Evolutionary conservation across 768 basidiomycete species (phyloP).

Genomic region (Scleroderma citrinum): DNA sequence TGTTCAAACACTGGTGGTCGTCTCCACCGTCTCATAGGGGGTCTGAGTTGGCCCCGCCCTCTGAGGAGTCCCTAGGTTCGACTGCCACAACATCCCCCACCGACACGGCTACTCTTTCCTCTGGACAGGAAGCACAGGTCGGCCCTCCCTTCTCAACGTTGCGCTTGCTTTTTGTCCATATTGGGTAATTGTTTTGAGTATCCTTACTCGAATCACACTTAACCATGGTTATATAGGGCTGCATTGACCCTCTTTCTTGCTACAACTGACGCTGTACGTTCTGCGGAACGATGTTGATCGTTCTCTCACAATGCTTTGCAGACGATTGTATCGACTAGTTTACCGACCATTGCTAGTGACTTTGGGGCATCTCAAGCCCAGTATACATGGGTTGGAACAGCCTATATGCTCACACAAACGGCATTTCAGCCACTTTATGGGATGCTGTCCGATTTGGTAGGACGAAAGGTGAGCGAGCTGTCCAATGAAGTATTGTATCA

Average conservation of each 20-base stretch:
- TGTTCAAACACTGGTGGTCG: constrained; percentile 5
- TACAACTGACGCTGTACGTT: constrained; percentile 75
- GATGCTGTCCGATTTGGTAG: constrained; percentile 70
- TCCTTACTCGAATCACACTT: constrained; percentile 8
- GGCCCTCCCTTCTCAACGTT: constrained; percentile 40
- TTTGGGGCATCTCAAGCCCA: constrained; percentile 61
- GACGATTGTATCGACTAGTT: constrained; percentile 75
- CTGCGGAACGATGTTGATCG: background rate
- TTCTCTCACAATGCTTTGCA: constrained; percentile 16
- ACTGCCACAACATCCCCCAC: constrained; percentile 3
- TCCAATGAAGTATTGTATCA: constrained; percentile 1
- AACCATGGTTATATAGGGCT: constrained; percentile 40
- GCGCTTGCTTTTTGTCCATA: constrained; percentile 57
- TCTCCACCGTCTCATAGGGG: background rate
- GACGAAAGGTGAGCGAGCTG: constrained; percentile 56
- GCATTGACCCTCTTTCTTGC: constrained; percentile 79
- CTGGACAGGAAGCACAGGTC: constrained; percentile 12
- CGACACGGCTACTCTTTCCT: constrained; percentile 22
- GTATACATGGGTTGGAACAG: constrained; percentile 83
- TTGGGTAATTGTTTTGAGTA: constrained; percentile 44
- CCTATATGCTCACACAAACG: constrained; percentile 83
- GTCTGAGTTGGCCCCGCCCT: constrained; percentile 3
- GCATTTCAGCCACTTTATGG: constrained; percentile 82
- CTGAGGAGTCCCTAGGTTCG: constrained; percentile 17
- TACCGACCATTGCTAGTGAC: constrained; percentile 74